phyloP scores from a whole-genome alignment of 2,329 filamentous ascomycete species.

The Colletotrichum endophyticum region DNA sequence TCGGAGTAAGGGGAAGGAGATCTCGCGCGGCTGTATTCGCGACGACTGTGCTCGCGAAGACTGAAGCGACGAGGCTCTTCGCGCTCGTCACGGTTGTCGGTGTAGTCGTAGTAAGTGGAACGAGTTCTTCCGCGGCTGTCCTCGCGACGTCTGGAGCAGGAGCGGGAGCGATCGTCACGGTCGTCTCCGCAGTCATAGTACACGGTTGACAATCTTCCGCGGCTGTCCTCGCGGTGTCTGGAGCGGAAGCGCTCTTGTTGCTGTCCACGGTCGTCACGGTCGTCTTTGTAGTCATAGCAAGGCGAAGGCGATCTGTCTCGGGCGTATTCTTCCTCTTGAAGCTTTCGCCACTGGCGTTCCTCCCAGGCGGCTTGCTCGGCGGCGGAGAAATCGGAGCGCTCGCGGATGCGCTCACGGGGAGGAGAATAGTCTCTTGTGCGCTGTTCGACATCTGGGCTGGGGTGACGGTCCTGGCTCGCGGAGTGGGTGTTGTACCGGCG shows the following conservation, averaged over 20 bases:
- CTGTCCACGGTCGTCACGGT: accelerated
- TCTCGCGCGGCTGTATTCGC: background rate
- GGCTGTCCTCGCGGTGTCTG: background rate
- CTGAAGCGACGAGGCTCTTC: accelerated
- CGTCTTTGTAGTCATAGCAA: background rate
- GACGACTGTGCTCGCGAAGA: background rate
- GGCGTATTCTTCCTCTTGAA: background rate
- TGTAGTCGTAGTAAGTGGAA: background rate
- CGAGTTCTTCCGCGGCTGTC: background rate
- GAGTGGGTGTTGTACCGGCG: background rate
- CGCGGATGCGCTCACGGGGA: background rate
- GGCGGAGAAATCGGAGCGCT: background rate
- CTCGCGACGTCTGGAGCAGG: background rate
- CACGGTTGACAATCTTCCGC: background rate
- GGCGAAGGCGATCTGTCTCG: background rate
- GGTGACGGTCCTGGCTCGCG: background rate
- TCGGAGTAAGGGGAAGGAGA: background rate
- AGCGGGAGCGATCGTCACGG: accelerated
- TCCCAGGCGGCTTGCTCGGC: background rate
- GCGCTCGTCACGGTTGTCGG: accelerated
- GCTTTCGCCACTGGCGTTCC: background rate
- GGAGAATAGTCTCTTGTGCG: background rate
- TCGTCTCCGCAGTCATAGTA: background rate
- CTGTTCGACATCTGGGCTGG: background rate
- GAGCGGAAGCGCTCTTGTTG: accelerated